Percentiles rank a stretch among this genome's conserved stretches.
Evolutionary conservation across 345 rosid species (phyloP).

Genomic region (Euphorbia peplus): DNA sequence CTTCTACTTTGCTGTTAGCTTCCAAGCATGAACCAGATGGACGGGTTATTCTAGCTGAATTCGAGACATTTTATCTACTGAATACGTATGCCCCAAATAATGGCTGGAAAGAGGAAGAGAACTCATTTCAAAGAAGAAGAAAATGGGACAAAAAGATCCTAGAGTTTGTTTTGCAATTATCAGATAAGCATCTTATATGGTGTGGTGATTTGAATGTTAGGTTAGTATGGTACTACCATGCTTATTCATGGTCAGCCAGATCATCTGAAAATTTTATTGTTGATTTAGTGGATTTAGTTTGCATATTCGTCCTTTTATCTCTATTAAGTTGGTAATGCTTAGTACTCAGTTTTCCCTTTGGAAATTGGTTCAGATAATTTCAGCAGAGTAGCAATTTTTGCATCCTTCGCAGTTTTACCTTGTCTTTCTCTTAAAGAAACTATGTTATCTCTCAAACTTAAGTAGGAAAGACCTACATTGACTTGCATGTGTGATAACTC

Average conservation of each 20-base stretch:
- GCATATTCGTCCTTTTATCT: neutral
- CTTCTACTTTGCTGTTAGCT: slow-evolving; percentile 40
- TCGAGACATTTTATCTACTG: slow-evolving; percentile 62
- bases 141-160: slow-evolving; percentile 90
- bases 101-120: slow-evolving; percentile 98
- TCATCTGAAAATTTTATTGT: neutral
- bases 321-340: neutral
- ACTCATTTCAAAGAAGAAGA: slow-evolving; percentile 84
- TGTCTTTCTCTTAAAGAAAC: neutral
- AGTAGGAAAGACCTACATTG: neutral
- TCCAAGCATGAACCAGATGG: slow-evolving; percentile 93
- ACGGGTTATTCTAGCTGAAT: slow-evolving; percentile 88
- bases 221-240: no score
- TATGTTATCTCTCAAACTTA: neutral
- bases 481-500: neutral
- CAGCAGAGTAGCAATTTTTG: neutral
- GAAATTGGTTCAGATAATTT: neutral
- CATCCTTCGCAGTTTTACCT: neutral
- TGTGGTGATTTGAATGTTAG: slow-evolving; percentile 98
- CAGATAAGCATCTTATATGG: slow-evolving; percentile 92
- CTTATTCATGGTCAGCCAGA: neutral
- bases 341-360: neutral
- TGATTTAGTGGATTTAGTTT: neutral
- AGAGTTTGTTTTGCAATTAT: slow-evolving; percentile 58
- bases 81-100: slow-evolving; percentile 93